Percentiles rank a stretch among this genome's conserved stretches.
Evolutionary conservation across 2,329 filamentous ascomycete species (phyloP).

Genomic region (Hymenoscyphus fraxineus): DNA sequence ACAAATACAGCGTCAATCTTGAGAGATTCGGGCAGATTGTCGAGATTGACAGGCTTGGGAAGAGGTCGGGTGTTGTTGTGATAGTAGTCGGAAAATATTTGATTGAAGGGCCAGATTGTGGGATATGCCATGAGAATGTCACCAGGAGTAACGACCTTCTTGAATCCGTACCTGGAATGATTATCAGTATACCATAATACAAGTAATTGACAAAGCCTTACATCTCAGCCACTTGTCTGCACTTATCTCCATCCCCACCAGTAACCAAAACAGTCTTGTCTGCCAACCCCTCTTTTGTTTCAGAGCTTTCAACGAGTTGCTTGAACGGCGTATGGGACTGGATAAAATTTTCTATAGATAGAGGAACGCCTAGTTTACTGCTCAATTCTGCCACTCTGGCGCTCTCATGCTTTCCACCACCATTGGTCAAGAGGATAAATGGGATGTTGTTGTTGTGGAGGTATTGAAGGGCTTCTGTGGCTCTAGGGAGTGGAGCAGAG

Average conservation of each 20-base stretch:
- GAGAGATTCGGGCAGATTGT: conserved; percentile 46
- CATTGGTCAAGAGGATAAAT: conserved; percentile 94
- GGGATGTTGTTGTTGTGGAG: conserved; percentile 74
- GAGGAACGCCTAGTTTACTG: conserved; percentile 57
- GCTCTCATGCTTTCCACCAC: conserved; percentile 78
- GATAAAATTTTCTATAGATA: conserved; percentile 70
- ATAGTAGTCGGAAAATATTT: conserved; percentile 61
- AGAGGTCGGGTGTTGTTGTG: conserved; percentile 53
- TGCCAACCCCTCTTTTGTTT: conserved; percentile 48
- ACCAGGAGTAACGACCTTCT: conserved; percentile 76
- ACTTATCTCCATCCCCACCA: conserved; percentile 47
- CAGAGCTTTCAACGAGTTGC: conserved; percentile 59
- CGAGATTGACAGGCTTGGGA: conserved; percentile 44
- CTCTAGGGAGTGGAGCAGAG: conserved; percentile 73
- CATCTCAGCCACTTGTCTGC: conserved; percentile 60
- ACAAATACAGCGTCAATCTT: conserved; percentile 89
- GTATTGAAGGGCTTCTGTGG: conserved; percentile 66
- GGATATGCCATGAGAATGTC: conserved; percentile 75
- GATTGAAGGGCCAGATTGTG: conserved; percentile 78
- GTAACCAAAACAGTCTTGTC: conserved; percentile 71
- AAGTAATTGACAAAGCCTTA: conserved; percentile 24
- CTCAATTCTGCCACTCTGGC: conserved; percentile 69
- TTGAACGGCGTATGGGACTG: conserved; percentile 90
- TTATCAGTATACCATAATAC: conserved; percentile 10
- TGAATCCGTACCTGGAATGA: conserved; percentile 62